A percentile compares a stretch with the other conserved stretches of the same genome.
phyloP scores from a whole-genome alignment of 768 basidiomycete species.

The Artomyces pyxidatus region DNA sequence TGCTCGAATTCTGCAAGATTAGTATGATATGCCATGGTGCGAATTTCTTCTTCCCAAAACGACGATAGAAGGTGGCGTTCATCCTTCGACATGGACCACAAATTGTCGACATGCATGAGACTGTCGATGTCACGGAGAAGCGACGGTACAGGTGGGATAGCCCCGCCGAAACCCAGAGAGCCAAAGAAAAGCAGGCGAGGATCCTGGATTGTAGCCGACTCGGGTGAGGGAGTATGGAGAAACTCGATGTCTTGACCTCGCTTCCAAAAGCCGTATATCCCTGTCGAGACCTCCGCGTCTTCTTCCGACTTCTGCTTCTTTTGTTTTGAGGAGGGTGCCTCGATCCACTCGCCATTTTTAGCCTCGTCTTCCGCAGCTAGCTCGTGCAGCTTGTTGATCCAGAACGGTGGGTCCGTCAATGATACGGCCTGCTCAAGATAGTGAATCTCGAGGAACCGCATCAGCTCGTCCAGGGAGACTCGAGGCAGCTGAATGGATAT shows the following conservation, averaged over 20 bases:
- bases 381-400: conserved; percentile 6
- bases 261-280: conserved; percentile 14
- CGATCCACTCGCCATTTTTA: conserved; percentile 7
- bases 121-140: conserved; percentile 30
- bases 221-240: neutral
- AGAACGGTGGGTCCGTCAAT: conserved; percentile 34
- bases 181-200: conserved; percentile 26
- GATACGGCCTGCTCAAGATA: conserved; percentile 41
- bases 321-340: conserved; percentile 1
- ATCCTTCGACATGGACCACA: conserved; percentile 46
- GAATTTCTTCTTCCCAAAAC: conserved; percentile 40
- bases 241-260: conserved; percentile 10
- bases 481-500: conserved; percentile 16
- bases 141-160: conserved; percentile 31
- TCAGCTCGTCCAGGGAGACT: conserved; percentile 23
- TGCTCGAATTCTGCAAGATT: conserved; percentile 35
- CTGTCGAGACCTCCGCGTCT: neutral
- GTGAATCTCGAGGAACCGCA: conserved; percentile 32
- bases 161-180: conserved; percentile 25
- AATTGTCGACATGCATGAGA: conserved; percentile 23
- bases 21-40: conserved; percentile 22
- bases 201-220: neutral
- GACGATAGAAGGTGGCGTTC: conserved; percentile 40
- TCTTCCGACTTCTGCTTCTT: neutral
- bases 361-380: conserved; percentile 2